A percentile compares a stretch with the other conserved stretches of the same genome.
phyloP scores from a whole-genome alignment of 345 rosid species.

The Salix suchowensis region DNA sequence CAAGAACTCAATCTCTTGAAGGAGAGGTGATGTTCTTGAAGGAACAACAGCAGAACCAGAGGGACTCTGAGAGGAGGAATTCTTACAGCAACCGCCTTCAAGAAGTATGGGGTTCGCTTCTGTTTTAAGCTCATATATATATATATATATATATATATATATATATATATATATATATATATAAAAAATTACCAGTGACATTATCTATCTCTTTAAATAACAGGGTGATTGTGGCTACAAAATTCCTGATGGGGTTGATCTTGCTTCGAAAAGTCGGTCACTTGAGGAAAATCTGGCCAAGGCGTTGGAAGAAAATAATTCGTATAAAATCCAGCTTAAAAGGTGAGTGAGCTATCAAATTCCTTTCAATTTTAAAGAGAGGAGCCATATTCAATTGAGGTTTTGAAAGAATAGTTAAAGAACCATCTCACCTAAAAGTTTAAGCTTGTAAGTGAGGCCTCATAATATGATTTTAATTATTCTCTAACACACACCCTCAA shows the following conservation, averaged over 20 bases:
- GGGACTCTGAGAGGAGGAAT: constrained; percentile 8
- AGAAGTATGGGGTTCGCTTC: constrained; percentile 21
- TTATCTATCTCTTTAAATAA: neutral
- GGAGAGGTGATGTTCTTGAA: constrained; percentile 32
- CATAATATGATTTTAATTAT: no score
- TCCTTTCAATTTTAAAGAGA: neutral
- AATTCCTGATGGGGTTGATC: constrained; percentile 7
- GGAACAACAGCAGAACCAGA: constrained; percentile 30
- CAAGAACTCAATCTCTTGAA: constrained; percentile 36
- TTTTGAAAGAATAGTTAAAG: no score
- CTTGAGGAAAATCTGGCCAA: constrained; percentile 33
- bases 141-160: no score
- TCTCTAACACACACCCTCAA: no score
- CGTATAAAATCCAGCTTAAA: constrained; percentile 23
- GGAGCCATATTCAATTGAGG: no score
- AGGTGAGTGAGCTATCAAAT: constrained; percentile 20
- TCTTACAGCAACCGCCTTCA: constrained; percentile 8
- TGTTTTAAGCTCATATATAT: neutral
- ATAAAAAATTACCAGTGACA: no score
- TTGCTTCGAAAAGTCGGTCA: constrained; percentile 22
- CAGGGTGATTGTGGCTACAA: constrained; percentile 22
- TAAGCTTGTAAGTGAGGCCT: no score
- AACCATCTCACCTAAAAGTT: no score
- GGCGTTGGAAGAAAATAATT: constrained; percentile 26
- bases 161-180: no score